phyloP scores from a whole-genome alignment of 2,329 filamentous ascomycete species.

The Pseudogymnoascus sp. region DNA sequence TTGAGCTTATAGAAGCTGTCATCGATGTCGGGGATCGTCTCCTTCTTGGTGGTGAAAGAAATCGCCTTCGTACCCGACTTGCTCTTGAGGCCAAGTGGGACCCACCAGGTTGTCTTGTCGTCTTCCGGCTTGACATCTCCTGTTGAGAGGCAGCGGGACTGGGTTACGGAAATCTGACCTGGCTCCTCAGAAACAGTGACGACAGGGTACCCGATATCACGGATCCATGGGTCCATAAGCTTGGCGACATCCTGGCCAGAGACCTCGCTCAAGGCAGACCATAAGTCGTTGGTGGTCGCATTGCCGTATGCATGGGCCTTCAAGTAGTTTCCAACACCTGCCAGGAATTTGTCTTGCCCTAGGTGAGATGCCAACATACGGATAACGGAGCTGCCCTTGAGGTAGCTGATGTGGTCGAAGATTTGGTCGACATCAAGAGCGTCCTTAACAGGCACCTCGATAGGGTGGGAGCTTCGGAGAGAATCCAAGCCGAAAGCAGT shows the following conservation, averaged over 20 bases:
- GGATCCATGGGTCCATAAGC: constrained; percentile 93
- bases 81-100: constrained; percentile 78
- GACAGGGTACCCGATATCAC: constrained; percentile 89
- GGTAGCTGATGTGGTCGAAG: constrained; percentile 92
- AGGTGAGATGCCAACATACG: constrained; percentile 92
- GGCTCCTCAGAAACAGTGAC: constrained; percentile 77
- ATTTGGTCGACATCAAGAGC: constrained; percentile 96
- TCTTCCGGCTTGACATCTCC: constrained; percentile 88
- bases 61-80: constrained; percentile 56
- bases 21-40: constrained; percentile 66
- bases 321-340: constrained; percentile 83
- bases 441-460: constrained; percentile 89
- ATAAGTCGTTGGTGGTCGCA: constrained; percentile 84
- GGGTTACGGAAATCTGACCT: constrained; percentile 72
- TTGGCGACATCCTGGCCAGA: constrained; percentile 78
- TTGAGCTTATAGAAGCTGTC: constrained; percentile 91
- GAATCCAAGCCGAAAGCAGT: constrained; percentile 83
- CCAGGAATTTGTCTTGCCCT: constrained; percentile 78
- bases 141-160: constrained; percentile 82
- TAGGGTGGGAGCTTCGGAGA: constrained; percentile 85
- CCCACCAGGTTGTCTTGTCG: constrained; percentile 90
- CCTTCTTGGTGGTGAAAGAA: constrained; percentile 66
- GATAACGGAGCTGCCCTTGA: constrained; percentile 93
- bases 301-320: constrained; percentile 82
- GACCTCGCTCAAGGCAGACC: constrained; percentile 77